Evolutionary conservation across 1,284 basidiomycete species (phyloP), one percentile per base, ranked within the genome.

Genomic region (Apiotrichum gamsii): DNA sequence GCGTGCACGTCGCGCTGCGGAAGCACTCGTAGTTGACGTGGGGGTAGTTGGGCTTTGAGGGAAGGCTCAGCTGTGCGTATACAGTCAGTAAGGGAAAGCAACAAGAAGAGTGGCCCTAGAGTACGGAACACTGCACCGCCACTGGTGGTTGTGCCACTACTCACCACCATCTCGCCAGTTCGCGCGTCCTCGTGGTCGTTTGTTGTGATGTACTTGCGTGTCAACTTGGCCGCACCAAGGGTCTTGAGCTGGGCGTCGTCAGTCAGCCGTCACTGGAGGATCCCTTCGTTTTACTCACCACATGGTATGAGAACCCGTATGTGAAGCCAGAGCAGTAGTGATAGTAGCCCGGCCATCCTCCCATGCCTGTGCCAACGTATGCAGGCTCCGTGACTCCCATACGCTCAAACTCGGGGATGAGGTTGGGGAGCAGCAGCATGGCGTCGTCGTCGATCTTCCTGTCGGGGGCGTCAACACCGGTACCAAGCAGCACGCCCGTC

Each of bases 91-190:
- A 15, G 31, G 15, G 15, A 8, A 9, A 31, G 30, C n/a, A n/a
- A n/a, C n/a, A n/a, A n/a, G n/a, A n/a, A n/a, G n/a, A n/a, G n/a
- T n/a, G n/a, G n/a, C n/a, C n/a, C n/a, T n/a, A n/a, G n/a, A n/a
- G n/a, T n/a, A n/a, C n/a, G n/a, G n/a, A n/a, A n/a, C n/a, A n/a
- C n/a, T n/a, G n/a, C n/a, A n/a, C n/a, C n/a, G n/a, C n/a, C n/a
- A n/a, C n/a, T n/a, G n/a, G n/a, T n/a, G n/a, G n/a, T n/a, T 14
- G 8, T 15, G 5, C 8, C 15, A 8, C 8, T 8, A 43, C 56
- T 34, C 49, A 58, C 58, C 61, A 62, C 59, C 21, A 62, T 24
- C 29, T 60, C 57, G 8, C 61, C 61, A 4, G 54, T 62, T 3
- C 57, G 46, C 8, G 56, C 56, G 32, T 61, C 60, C 40, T 62